Evolutionary conservation across 306 rosid genomes (phyloP), one percentile per base, ranked within the genome.

Genomic region (Citrullus mucosospermus): DNA sequence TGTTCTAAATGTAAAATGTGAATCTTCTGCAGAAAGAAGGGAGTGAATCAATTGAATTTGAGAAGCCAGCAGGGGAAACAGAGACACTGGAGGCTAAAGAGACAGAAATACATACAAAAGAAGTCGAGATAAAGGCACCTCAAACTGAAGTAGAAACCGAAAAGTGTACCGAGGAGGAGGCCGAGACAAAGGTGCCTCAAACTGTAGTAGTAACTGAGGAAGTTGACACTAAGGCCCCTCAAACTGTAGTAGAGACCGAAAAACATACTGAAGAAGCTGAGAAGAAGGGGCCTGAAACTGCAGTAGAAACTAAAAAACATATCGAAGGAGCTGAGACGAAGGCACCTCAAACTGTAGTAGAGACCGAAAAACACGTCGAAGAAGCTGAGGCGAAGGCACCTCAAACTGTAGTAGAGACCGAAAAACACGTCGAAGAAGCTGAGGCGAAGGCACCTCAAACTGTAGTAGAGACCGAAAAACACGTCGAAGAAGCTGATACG

Each of bases 1-100:
- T 63, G n/a, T 65, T 68, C 44, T 43, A 12, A 70, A 46, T 10
- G 17, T 48, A 13, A 46, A 6, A 46, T 71, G 14, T 72, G 77
- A 28, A 72, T 50, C 5, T 51, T 50, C 43, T 72, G 43, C 77
- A 72, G 77, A 72, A 72, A 72, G 77, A 72, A 72, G 77, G 60
- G 75, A 54, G 25, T 28, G 77, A 50, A 13, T 14, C 60, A 30
- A 16, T 14, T 51, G 55, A 68, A 8, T 4, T 28, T 51, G 77
- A 72, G 43, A 32, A 1, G 59, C 20, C 58, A 46, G 13, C 41
- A 10, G 76, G 20, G 57, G 76, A 71, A 71, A 46, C 75, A 13
- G 76, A 70, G 36, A 41, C 9, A n/a, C 17, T 9, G 55, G 36
- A n/a, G 34, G 10, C 55, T 11, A 43, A 43, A 68, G 75, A 68